phyloP scores from a whole-genome alignment of 805 yeast genomes.

The Yarrowia keelungensis region DNA sequence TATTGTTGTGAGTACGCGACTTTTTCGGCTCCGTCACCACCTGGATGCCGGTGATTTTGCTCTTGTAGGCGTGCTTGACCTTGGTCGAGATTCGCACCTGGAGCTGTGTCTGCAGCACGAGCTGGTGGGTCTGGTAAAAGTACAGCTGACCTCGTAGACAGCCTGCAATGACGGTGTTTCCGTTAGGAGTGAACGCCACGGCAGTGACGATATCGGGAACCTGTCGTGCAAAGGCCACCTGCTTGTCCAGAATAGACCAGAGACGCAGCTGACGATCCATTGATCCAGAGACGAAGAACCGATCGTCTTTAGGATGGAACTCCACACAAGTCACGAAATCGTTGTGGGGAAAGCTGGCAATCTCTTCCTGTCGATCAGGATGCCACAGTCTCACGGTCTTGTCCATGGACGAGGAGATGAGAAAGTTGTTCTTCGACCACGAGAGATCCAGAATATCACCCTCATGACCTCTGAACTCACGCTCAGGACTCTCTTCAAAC shows the following conservation, averaged over 20 bases:
- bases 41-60: slow-evolving; percentile 80
- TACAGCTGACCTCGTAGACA: slow-evolving; percentile 77
- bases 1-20: slow-evolving; percentile 30
- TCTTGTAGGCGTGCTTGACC: slow-evolving; percentile 52
- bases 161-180: slow-evolving; percentile 68
- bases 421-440: slow-evolving; percentile 87
- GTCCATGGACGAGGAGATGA: slow-evolving; percentile 84
- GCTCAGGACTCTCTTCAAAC: slow-evolving; percentile 70
- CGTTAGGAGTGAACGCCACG: slow-evolving; percentile 70
- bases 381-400: slow-evolving; percentile 86
- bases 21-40: slow-evolving; percentile 35
- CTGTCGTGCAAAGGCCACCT: slow-evolving; percentile 65
- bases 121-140: slow-evolving; percentile 67
- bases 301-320: slow-evolving; percentile 85
- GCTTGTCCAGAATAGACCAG: slow-evolving; percentile 84
- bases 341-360: slow-evolving; percentile 71
- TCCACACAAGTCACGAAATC: slow-evolving; percentile 82
- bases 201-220: slow-evolving; percentile 77
- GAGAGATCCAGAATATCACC: slow-evolving; percentile 75
- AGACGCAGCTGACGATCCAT: slow-evolving; percentile 74
- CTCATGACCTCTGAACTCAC: slow-evolving; percentile 69
- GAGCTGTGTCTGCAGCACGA: slow-evolving; percentile 60
- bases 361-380: slow-evolving; percentile 65
- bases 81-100: slow-evolving; percentile 49
- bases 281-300: slow-evolving; percentile 84